Evolutionary conservation across 1,139 yeast genomes (phyloP), one percentile per base, ranked within the genome.

Genomic region (Magnusiomyces tetraspermus): DNA sequence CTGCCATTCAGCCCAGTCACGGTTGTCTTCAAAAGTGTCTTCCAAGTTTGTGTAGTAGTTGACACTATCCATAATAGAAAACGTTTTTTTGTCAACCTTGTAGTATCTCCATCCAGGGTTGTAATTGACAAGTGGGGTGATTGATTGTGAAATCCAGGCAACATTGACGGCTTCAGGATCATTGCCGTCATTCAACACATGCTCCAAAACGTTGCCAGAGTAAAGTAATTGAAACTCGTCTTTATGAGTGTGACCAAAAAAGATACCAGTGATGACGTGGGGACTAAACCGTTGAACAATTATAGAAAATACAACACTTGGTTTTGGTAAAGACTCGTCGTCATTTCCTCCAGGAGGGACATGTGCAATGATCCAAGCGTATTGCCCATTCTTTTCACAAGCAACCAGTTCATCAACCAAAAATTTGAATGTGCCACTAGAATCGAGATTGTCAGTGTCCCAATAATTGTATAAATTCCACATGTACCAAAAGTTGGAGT

Each of bases 21-120:
- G 52, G 30, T 53, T 43, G 11, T 52, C 55, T 63, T 71, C 79
- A 66, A 75, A 80, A 61, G 79, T 78, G 36, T 59, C 61, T 38
- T 60, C 56, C 30, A 63, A 55, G n/a, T 49, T 51, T 13, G 62
- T 54, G 67, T 73, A 82, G 67, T 74, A 81, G 61, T 81, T 82
- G 68, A 67, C 73, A 3, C 83, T 73, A 61, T 83, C 79, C 73
- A 81, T 72, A 55, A 83, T 72, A 56, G 77, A 77, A 70, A 81
- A 82, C 3, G 86, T 76, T 58, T 77, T 70, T 24, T 77, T 71
- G 64, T 83, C 88, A 46, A 83, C 84, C 61, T 79, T 80, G 62
- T 83, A 83, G 67, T 81, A 82, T 64, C 85, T 75, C 85, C 86
- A 83, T 28, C 82, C 75, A 17, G 89, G 89, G 63, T 83, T 83